These are phyloP conservation scores for Hymenoscyphus linearis DNA, from an alignment of 2,329 filamentous ascomycete genomes.

Conservation along the genomic window DNA sequence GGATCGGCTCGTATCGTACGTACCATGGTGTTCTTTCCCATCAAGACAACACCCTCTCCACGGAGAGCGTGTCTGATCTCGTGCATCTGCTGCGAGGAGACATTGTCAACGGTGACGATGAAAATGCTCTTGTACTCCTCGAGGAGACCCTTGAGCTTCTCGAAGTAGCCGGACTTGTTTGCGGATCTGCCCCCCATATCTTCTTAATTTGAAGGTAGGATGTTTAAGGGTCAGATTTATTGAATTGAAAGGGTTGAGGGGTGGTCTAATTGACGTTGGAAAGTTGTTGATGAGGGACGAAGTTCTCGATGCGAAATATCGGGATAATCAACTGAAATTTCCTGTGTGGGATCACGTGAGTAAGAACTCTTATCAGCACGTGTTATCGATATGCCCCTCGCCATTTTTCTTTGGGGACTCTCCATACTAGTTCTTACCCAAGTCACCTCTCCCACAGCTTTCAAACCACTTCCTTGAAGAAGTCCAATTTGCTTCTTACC, in stretches of 20 bases:
- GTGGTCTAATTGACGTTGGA: conserved; percentile 1
- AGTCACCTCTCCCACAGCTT: not conserved
- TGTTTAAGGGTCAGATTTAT: conserved; percentile 79
- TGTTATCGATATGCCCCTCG: not conserved
- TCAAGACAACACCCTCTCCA: conserved; percentile 88
- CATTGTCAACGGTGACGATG: conserved; percentile 98
- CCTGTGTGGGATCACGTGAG: conserved; percentile 9
- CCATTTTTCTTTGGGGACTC: not conserved
- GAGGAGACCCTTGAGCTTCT: conserved; percentile 97
- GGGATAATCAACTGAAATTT: not conserved
- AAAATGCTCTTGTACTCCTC: conserved; percentile 97
- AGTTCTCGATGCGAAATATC: not conserved
- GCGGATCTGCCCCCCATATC: conserved; percentile 97
- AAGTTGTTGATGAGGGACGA: conserved; percentile 7
- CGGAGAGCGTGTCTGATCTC: conserved; percentile 94
- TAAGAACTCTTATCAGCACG: not conserved
- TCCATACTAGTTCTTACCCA: not conserved
- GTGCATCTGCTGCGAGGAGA: conserved; percentile 99
- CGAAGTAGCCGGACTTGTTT: conserved; percentile 97
- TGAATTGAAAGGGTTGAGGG: conserved; percentile 19
- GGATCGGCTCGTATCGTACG: not conserved
- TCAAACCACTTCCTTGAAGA: not conserved
- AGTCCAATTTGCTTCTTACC: not conserved
- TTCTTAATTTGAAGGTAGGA: conserved; percentile 95
- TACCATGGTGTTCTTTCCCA: conserved; percentile 99